Percentiles rank a stretch among this genome's conserved stretches.
Evolutionary conservation across 2,329 filamentous ascomycete species (phyloP).

Genomic region (Simplicillium sp.): DNA sequence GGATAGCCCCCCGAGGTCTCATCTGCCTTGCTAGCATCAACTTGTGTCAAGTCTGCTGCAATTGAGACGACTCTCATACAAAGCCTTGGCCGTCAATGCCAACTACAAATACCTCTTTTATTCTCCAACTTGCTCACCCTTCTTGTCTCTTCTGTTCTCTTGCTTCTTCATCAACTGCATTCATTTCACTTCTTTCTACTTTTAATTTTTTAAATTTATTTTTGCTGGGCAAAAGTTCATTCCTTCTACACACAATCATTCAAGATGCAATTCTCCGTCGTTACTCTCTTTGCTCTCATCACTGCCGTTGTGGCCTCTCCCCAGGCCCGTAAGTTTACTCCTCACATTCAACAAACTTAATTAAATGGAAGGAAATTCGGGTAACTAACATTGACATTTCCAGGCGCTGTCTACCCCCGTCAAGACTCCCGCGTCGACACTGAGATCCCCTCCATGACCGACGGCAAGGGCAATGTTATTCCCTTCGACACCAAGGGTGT

Average conservation of each 20-base stretch:
- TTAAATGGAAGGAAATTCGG: not conserved
- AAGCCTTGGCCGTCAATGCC: too few species aligned
- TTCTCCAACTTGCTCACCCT: not conserved
- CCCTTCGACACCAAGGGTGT: constrained; percentile 31
- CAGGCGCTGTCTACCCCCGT: constrained; percentile 8
- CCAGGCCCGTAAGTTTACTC: constrained; percentile 13
- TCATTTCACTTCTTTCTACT: constrained; percentile 12
- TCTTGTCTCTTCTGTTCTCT: not conserved
- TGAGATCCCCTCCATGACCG: constrained; percentile 34
- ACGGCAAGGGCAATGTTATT: constrained; percentile 30
- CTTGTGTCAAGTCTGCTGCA: too few species aligned
- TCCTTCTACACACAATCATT: constrained; percentile 12
- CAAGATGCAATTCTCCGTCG: constrained; percentile 45
- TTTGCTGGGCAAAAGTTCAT: constrained; percentile 3
- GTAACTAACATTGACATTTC: not conserved
- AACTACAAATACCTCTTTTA: too few species aligned
- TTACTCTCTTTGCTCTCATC: constrained; percentile 36
- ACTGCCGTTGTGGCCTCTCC: constrained; percentile 33
- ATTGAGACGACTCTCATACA: too few species aligned
- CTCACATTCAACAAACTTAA: constrained; percentile 8
- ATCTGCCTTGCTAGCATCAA: too few species aligned
- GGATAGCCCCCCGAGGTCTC: too few species aligned
- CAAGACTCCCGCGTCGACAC: constrained; percentile 17
- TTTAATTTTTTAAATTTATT: not conserved
- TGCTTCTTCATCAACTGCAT: not conserved